Base-by-base conservation (phyloP, 2,329 filamentous ascomycete genomes). In the Neofusicoccum umdonicola region DNA sequence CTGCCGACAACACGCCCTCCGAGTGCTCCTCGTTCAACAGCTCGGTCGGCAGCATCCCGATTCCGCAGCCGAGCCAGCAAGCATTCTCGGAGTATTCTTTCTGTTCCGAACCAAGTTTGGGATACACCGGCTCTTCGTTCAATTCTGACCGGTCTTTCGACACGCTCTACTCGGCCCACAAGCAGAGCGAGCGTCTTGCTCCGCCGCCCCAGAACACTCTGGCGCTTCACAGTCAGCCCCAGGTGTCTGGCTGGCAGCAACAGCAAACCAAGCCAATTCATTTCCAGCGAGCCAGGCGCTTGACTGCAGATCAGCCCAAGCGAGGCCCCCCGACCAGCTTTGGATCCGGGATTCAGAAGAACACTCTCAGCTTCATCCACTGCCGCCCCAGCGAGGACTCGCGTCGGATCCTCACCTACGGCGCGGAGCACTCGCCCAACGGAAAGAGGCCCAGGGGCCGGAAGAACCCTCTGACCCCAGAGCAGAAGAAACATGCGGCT, bases 401-500 rank as follows among this genome's bases (percentile, higher is more conserved):
- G 3, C 71, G 74, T 22, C 71, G 68, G 6, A 67, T 78, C n/a
- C 69, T 75, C 17, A 72, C 74, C 7, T 71, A 60, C 15, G 56
- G 56, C 9, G 22, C 56, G 8, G 56, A 60, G 31, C 42, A 60
- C 31, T 13, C 56, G 2, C 27, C 44, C 4, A 60, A 47, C n/a
- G 56, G 37, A 9, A 54, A 54, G 39, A 35, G 37, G 45, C 58
- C 61, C 13, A 69, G 72, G 48, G 76, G 76, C 5, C 72, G 76
- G 9, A 75, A 72, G 42, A 74, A 69, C 52, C 70, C 69, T 3
- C 68, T 78, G 37, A 77, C 71, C 7, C 67, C 70, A 1, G 73
- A 73, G 44, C 74, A 76, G 61, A 72, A 75, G 12, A 72, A 66
- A 27, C 68, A 76, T 56, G 76, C 76, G 17, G 75, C 75, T 17